Base-by-base conservation (phyloP, 2,329 filamentous ascomycete species). In the Hymenoscyphus linearis region DNA sequence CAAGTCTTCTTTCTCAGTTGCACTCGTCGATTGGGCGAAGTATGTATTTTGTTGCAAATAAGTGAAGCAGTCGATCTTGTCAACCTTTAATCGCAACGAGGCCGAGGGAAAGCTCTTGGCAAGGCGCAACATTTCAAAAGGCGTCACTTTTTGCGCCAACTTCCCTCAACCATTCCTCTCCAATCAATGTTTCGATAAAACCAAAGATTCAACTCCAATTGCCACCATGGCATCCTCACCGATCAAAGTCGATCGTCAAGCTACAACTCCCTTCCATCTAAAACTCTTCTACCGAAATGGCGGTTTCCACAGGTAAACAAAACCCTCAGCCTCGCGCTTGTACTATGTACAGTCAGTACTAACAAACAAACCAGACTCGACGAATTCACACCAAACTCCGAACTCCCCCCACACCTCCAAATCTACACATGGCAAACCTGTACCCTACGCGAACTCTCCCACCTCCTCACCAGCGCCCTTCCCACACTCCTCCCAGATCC, bases 351-450 rank as follows among this genome's bases (percentile, higher is more conserved):
- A 47, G 18, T 27, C 57, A 55, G 10, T 7, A 31, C 27, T 58
- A 16, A 60, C 44, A 54, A 54, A 52, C 36, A 54, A 22, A n/a
- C n/a, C 67, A 90, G 88, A 66, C 82, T 86, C 36, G 85, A 89
- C 62, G 89, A 93, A 67, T 91, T 95, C 73, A 74, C 60, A 18
- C 83, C 67, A 22, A 68, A 78, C 60, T 72, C 78, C 60, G 76
- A 82, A 57, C 81, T 90, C 25, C 85, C 87, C 57, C 78, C 87
- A 7, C 84, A 89, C 72, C 79, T 96, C 27, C 83, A 90, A 64
- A 87, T 97, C 69, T 93, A 97, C 79, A 93, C 92, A 61, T 96
- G 91, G 89, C 82, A 85, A 60, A 85, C 84, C 69, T 93, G 90
- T 76, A 91, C 89, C 2, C 82, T 98, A 26, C 80, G 83, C 66